A percentile compares a stretch with the other conserved stretches of the same genome.
Evolutionary conservation across 306 rosid species (phyloP).

Genomic region (Pyrus bretschneideri): DNA sequence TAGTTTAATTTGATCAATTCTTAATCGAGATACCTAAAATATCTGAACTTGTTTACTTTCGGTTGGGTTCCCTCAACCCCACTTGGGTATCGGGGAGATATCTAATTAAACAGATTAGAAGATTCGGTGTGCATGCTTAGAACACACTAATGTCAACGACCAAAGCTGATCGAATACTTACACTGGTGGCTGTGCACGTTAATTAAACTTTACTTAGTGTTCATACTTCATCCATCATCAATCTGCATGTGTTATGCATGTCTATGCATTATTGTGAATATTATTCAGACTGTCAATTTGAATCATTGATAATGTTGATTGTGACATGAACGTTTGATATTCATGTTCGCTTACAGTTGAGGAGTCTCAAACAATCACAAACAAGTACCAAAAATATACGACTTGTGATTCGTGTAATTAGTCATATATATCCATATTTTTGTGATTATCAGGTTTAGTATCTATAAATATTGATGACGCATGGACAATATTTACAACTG

Average conservation of each 20-base stretch:
- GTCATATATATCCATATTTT: too few relatives aligned
- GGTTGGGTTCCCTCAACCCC: conserved; percentile 6
- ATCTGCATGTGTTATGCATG: not conserved
- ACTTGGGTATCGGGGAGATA: not conserved
- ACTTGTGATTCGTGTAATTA: too few relatives aligned
- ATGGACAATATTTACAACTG: not conserved
- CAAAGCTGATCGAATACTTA: not conserved
- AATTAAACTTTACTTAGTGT: not conserved
- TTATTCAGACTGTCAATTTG: not conserved
- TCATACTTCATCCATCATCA: not conserved
- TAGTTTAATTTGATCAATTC: not conserved
- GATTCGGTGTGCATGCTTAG: not conserved
- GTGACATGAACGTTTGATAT: not conserved
- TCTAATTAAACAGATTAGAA: not conserved
- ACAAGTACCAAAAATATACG: too few relatives aligned
- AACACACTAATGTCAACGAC: not conserved
- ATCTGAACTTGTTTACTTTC: not conserved
- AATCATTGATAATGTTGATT: not conserved
- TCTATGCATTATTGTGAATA: not conserved
- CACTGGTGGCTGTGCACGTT: not conserved
- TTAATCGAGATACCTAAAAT: not conserved
- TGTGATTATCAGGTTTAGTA: too few relatives aligned
- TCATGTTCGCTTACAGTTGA: not conserved
- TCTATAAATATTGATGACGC: too few relatives aligned
- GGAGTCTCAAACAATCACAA: not conserved